phyloP scores from a whole-genome alignment of 306 rosid genomes.

The Trifolium subterraneum region DNA sequence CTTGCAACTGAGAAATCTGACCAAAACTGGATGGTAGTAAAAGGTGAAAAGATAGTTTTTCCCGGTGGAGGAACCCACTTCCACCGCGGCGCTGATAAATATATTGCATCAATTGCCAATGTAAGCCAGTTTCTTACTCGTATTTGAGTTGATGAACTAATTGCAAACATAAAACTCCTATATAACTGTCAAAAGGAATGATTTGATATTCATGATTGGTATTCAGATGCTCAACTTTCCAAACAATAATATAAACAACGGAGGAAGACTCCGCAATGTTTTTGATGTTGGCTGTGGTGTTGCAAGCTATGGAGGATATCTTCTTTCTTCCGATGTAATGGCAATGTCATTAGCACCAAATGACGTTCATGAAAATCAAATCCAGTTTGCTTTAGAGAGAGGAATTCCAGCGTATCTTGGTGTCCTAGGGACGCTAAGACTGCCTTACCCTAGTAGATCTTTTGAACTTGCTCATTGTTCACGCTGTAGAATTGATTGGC shows the following conservation, averaged over 20 bases:
- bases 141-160: constrained; percentile 24
- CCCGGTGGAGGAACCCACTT: constrained; percentile 99
- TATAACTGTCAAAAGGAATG: constrained; percentile 1
- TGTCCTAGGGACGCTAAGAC: constrained; percentile 89
- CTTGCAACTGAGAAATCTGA: constrained; percentile 96
- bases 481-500: constrained; percentile 97
- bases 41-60: constrained; percentile 83
- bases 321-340: constrained; percentile 77
- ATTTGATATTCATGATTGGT: constrained; percentile 39
- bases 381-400: constrained; percentile 94
- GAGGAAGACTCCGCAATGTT: constrained; percentile 77
- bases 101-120: constrained; percentile 85
- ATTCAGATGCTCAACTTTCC: constrained; percentile 92
- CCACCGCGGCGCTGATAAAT: constrained; percentile 90
- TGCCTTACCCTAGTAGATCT: constrained; percentile 94
- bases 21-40: constrained; percentile 89
- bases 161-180: constrained; percentile 23
- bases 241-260: constrained; percentile 68
- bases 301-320: constrained; percentile 93
- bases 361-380: constrained; percentile 94
- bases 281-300: constrained; percentile 92
- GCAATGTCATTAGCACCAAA: constrained; percentile 94
- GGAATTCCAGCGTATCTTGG: constrained; percentile 96
- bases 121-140: constrained; percentile 57
- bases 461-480: constrained; percentile 98